Evolutionary conservation across 352 stramenopile genomes (phyloP), one percentile per base, ranked within the genome.

Genomic region (Globisporangium recalcitrans): DNA sequence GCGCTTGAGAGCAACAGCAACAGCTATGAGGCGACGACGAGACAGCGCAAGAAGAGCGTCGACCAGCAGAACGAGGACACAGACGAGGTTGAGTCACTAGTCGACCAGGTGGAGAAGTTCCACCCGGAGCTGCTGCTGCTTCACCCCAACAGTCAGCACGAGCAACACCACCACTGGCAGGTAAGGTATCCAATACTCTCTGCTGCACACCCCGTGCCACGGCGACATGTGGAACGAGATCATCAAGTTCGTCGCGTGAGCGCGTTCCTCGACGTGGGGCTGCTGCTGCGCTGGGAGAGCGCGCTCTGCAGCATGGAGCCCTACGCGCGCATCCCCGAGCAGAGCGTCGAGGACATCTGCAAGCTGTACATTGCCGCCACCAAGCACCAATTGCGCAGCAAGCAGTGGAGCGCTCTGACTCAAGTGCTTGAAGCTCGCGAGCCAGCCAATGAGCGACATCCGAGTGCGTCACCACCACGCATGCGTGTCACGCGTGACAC

Each of bases 271-370:
- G 93, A 95, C 62, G 80, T 89, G 29, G 85, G 87, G 0, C 42
- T 95, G 9, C 58, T 92, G 26, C 68, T 95, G 16, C 87, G 87
- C 10, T 95, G 87, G 87, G 83, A 91, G 59, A 91, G 75, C 38
- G 85, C 83, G 14, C 68, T 95, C 14, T 69, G 78, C 29, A 86
- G 85, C 59, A 92, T 95, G 82, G 85, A 95, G 64, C 75, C 80
- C 19, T 95, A 86, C 63, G 79, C 70, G 40, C 58, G 64, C 19
- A 91, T 93, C 32, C 75, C 82, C 3, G 68, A 73, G 4, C 51
- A 52, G 8, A 68, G 72, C 13, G 67, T 95, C 9, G 67, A 62
- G 24, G 58, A 69, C 3, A 88, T 93, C 51, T 84, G 70, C 54
- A 63, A 70, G n/a, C n/a, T 70, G 21, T 93, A 93, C 62, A 77